Evolutionary conservation across 2,329 filamentous ascomycete species (phyloP).

Genomic region (Xylariaceae sp.): DNA sequence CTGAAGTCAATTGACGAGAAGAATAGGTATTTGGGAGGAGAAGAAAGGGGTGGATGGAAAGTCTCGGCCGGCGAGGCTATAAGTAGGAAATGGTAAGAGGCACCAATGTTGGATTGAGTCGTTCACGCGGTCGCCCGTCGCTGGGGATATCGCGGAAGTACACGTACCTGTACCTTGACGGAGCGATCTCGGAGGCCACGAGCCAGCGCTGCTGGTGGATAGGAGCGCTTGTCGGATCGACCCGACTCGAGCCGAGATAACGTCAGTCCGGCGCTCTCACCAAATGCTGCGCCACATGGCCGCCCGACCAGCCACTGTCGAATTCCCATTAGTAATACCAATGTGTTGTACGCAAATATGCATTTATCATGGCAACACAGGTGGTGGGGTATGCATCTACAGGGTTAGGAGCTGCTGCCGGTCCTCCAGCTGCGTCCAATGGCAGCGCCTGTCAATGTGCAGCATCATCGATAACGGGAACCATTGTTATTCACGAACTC

Average conservation of each 20-base stretch:
- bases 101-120: background rate
- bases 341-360: too few relatives aligned
- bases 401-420: too few relatives aligned
- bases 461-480: background rate
- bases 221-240: too few relatives aligned
- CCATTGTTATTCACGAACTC: background rate
- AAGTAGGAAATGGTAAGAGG: too few relatives aligned
- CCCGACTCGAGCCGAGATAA: too few relatives aligned
- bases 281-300: too few relatives aligned
- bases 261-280: too few relatives aligned
- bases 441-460: background rate
- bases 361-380: too few relatives aligned
- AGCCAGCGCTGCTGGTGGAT: background rate
- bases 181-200: constrained; percentile 7
- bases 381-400: too few relatives aligned
- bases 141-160: background rate
- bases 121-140: background rate
- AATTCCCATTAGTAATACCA: too few relatives aligned
- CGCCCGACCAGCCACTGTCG: too few relatives aligned
- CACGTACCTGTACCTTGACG: background rate
- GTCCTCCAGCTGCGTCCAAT: too few relatives aligned
- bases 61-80: background rate
- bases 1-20: background rate
- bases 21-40: background rate
- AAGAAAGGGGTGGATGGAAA: background rate